Percentiles rank a stretch among this genome's conserved stretches.
These are phyloP conservation scores for Dactylellina drechsleri DNA, from an alignment of 2,329 filamentous ascomycete genomes.

Conservation along the genomic window DNA sequence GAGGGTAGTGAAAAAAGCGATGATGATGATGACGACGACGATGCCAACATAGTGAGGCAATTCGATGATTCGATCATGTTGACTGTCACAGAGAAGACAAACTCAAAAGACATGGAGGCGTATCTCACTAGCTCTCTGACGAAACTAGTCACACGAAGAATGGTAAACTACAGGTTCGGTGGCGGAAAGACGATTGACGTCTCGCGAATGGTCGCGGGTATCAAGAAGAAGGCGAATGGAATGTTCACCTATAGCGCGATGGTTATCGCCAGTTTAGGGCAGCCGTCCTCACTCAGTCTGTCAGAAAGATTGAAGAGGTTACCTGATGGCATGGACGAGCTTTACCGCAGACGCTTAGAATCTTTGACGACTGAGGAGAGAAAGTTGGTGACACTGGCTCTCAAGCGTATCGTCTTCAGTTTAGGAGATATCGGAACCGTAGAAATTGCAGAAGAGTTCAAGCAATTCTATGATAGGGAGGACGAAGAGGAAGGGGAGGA, in stretches of 20 bases:
- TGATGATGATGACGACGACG: slow-evolving; percentile 7
- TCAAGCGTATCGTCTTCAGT: slow-evolving; percentile 47
- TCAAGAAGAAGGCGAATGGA: slow-evolving; percentile 53
- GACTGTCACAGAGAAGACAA: slow-evolving; percentile 45
- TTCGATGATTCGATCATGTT: slow-evolving; percentile 43
- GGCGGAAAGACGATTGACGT: slow-evolving; percentile 41
- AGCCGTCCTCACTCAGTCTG: slow-evolving; percentile 44
- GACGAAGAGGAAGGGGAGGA: slow-evolving; percentile 14
- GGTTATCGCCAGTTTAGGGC: slow-evolving; percentile 50
- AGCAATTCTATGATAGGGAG: slow-evolving; percentile 36
- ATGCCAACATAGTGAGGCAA: slow-evolving; percentile 8
- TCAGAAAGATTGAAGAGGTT: slow-evolving; percentile 38
- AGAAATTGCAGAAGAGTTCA: slow-evolving; percentile 53
- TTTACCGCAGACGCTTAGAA: slow-evolving; percentile 43
- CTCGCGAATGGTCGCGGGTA: slow-evolving; percentile 41
- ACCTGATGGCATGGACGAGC: slow-evolving; percentile 50
- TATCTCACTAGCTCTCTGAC: slow-evolving; percentile 38
- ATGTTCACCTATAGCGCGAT: slow-evolving; percentile 53
- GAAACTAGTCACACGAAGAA: slow-evolving; percentile 42
- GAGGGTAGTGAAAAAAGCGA: slow-evolving; percentile 4
- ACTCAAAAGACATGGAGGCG: slow-evolving; percentile 49
- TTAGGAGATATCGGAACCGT: slow-evolving; percentile 44
- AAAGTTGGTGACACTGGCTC: slow-evolving; percentile 41
- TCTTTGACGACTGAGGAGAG: slow-evolving; percentile 41
- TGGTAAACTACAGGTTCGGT: slow-evolving; percentile 34